phyloP scores from a whole-genome alignment of 164 flowering plant species.

The Magnolia officinalis region DNA sequence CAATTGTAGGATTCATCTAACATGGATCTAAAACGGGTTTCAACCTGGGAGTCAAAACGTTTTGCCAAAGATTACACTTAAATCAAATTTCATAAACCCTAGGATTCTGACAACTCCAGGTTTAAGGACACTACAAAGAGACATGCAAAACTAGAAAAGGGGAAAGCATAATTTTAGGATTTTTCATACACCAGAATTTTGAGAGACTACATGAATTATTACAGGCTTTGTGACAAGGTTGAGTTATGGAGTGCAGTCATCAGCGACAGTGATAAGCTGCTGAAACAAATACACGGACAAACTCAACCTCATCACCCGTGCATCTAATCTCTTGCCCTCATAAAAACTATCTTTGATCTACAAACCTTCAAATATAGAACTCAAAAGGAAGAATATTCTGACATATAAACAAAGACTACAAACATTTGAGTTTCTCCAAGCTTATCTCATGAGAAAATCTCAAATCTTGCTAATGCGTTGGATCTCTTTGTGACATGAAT shows the following conservation, averaged over 20 bases:
- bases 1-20: no score
- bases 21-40: no score
- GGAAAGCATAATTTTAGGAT: no score
- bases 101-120: no score
- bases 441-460: not conserved
- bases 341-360: not conserved
- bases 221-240: not conserved
- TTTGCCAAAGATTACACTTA: no score
- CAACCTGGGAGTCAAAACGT: no score
- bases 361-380: not conserved
- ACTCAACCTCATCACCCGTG: not conserved
- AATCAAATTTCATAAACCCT: no score
- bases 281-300: not conserved
- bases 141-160: no score
- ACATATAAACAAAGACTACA: not conserved
- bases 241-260: not conserved
- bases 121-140: no score
- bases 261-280: not conserved
- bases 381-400: not conserved
- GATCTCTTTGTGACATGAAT: not conserved
- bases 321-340: not conserved
- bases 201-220: not conserved
- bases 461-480: not conserved
- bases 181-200: no score
- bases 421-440: not conserved